Evolutionary conservation across 106 monocot species (phyloP), one percentile per base, ranked within the genome.

Genomic region (Dioscorea dumetorum): DNA sequence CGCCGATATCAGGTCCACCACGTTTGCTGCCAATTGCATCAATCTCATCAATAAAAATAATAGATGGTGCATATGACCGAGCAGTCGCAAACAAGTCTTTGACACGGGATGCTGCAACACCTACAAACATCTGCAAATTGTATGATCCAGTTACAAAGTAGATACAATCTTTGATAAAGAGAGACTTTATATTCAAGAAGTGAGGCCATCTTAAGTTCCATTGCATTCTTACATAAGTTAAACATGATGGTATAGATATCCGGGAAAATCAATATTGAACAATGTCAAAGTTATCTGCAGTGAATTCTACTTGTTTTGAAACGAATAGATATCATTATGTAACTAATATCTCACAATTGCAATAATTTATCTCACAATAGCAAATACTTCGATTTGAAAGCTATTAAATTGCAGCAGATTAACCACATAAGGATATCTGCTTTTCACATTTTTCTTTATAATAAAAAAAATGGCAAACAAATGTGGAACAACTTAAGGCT

Each of bases 11-110:
- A 53, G 87, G 91, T n/a, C 91, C 91, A 60, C 91, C 91, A 67
- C 91, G 91, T 73, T 91, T 91, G 72, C 87, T 91, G 22, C 91
- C 91, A 68, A 91, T 91, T 69, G 91, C 91, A 87, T 91, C 91
- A 62, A 91, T 91, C 73, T 91, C 91, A 76, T 91, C 91, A 78
- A 91, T 91, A 63, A 91, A 91, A 67, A 91, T 91, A 60, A 91
- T 91, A 70, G 84, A 91, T 80, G 91, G 91, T 54, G 87, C 84
- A 87, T 60, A 91, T 23, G 84, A 87, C 69, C 91, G 76, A 58
- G 91, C 87, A 82, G 64, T 91, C 33, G 84, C 64, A 78, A 91
- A 91, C 33, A 91, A 82, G 84, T 91, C 87, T 65, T 91, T 91
- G 11, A 91, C 91, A 58, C 91, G 84, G 23, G 91, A 68, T 48